A percentile compares a stretch with the other conserved stretches of the same genome.
phyloP scores from a whole-genome alignment of 2,329 filamentous ascomycete species.

The Fusarium longipes region DNA sequence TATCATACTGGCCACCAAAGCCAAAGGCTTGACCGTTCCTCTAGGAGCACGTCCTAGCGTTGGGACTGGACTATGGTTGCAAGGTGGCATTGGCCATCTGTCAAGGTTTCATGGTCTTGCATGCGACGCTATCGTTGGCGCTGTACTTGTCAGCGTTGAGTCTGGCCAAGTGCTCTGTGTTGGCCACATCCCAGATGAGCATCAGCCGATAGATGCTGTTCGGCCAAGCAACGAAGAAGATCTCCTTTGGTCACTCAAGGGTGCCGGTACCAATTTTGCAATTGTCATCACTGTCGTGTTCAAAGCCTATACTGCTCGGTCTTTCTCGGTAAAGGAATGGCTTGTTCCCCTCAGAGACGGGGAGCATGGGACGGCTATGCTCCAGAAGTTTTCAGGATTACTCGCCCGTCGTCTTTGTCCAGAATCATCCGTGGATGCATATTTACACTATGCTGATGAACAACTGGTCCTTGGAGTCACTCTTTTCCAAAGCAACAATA shows the following conservation, averaged over 20 bases:
- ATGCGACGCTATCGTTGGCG: constrained; percentile 70
- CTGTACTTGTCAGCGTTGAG: constrained; percentile 64
- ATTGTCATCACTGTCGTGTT: constrained; percentile 67
- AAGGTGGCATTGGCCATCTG: constrained; percentile 73
- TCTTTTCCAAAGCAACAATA: constrained; percentile 55
- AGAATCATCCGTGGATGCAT: constrained; percentile 64
- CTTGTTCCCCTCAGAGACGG: constrained; percentile 49
- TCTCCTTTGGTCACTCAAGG: constrained; percentile 68
- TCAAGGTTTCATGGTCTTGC: constrained; percentile 65
- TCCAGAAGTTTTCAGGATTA: constrained; percentile 55
- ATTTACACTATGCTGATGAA: constrained; percentile 62
- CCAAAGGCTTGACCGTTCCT: constrained; percentile 64
- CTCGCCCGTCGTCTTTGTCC: constrained; percentile 53
- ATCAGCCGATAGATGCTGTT: constrained; percentile 55
- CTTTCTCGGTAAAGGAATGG: constrained; percentile 57
- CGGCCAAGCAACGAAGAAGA: constrained; percentile 61
- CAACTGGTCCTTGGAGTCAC: constrained; percentile 64
- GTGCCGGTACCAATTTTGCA: constrained; percentile 69
- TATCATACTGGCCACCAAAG: constrained; percentile 61
- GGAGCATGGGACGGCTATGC: constrained; percentile 44
- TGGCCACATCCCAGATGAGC: constrained; percentile 61
- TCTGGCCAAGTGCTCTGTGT: constrained; percentile 61
- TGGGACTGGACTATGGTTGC: constrained; percentile 71
- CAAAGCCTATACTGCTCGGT: constrained; percentile 57
- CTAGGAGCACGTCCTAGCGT: constrained; percentile 72